phyloP scores from a whole-genome alignment of 139 green algal species.

The Haematococcus lacustris region DNA sequence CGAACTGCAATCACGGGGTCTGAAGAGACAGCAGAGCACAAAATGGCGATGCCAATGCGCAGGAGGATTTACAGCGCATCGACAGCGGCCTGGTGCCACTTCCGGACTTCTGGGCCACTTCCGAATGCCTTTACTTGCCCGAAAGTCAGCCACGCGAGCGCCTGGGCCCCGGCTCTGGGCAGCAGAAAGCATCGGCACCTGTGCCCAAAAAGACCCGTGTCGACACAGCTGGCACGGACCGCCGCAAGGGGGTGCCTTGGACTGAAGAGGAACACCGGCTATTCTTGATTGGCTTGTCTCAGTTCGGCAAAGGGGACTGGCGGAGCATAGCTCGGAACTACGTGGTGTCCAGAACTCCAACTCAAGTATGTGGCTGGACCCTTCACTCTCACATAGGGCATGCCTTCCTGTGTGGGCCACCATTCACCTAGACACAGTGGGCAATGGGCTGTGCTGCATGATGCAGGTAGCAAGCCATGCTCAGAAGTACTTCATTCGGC shows the following conservation, averaged over 20 bases:
- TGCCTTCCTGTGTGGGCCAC: too few relatives aligned
- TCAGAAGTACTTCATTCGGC: slow-evolving; percentile 80
- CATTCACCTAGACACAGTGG: too few relatives aligned
- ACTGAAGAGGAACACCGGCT: slow-evolving; percentile 91
- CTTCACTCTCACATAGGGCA: too few relatives aligned
- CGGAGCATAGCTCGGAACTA: slow-evolving; percentile 86
- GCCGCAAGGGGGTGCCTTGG: slow-evolving; percentile 89
- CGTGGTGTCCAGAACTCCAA: slow-evolving; percentile 87
- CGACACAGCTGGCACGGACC: slow-evolving; percentile 13
- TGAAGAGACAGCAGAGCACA: neutral
- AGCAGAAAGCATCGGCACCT: neutral
- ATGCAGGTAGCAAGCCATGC: slow-evolving; percentile 70
- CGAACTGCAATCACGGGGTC: neutral
- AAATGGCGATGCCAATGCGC: neutral
- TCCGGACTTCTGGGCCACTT: neutral
- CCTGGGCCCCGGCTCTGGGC: neutral
- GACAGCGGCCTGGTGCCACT: neutral
- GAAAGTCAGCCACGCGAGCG: too few relatives aligned
- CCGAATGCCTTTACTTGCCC: too few relatives aligned
- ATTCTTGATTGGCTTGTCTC: slow-evolving; percentile 84
- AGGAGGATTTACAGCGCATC: neutral
- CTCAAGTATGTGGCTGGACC: slow-evolving; percentile 47
- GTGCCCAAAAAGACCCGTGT: neutral
- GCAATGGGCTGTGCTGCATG: neutral
- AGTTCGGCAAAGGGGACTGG: slow-evolving; percentile 96